Evolutionary conservation across 2,329 filamentous ascomycete species (phyloP), one percentile per base, ranked within the genome.

Genomic region (Cladosporium sp.): DNA sequence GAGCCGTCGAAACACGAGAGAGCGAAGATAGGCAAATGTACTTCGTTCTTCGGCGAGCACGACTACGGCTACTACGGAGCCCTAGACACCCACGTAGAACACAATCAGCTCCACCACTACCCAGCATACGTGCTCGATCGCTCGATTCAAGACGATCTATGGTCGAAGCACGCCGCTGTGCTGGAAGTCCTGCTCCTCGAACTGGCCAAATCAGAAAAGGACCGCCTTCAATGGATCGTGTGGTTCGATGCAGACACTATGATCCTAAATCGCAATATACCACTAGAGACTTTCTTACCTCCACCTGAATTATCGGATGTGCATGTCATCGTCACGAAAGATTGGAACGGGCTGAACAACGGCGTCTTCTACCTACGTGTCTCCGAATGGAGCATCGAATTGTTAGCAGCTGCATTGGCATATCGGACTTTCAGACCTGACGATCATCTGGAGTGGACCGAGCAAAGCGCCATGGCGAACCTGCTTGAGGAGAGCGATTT

Each of bases 361-460:
- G 64, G 62, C 8, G 59, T 66, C 8, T 72, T 73, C 61, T 71
- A 69, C 56, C 37, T 74, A 10, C 63, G 67, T 34, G 66, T 71
- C 1, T 50, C 61, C 50, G 58, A 60, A 20, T 68, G 60, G 64
- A 66, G 64, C 32, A 50, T 65, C 32, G 53, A 58, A 10, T 59
- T 61, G 35, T 56, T 69, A 28, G 60, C 61, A 24, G 59, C 64
- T 6, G 62, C 67, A 7, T 58, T 71, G 42, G 54, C 62, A 15
- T 56, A 39, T 22, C 42, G 32, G 2, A 28, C 34, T 15, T 56
- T 19, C 32, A 48, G 19, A 32, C 53, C 53, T 2, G 42, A 48
- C 34, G 53, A 37, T 9, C n/a, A 49, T 1, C 44, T 56, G 7
- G 20, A 42, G 3, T 56, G 24, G 15, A 28, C 22, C 15, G 53